Base-by-base conservation (phyloP, 805 yeast species). In the Teunomyces kruisii region DNA sequence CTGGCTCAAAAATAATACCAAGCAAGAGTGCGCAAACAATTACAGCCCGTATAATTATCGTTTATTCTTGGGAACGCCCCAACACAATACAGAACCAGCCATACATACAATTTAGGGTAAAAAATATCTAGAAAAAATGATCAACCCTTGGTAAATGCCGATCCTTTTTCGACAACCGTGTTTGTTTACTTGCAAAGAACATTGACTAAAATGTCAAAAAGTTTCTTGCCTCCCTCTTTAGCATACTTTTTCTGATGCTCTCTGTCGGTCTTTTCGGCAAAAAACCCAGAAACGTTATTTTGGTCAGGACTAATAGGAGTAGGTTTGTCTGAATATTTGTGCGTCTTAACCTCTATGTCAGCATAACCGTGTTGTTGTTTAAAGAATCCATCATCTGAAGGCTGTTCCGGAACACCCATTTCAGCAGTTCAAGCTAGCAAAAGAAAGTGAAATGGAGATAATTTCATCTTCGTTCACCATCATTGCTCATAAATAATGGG, bases 211-310 rank as follows among this genome's bases (percentile, higher is more conserved):
- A 46, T 28, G 31, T 42, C 42, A 36, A 49, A 44, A 6, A 47
- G 22, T 5, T 42, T 44, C 33, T 28, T 45, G 24, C 51, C 53
- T 4, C 53, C 54, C 39, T 45, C 49, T 44, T 64, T 64, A 22
- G 67, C 68, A 53, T 65, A 67, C 47, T 64, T 59, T 61, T 67
- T 68, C 48, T 61, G 67, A 52, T 68, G 54, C 19, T 46, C 50
- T 29, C 42, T 54, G 41, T 59, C 62, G 14, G 61, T 63, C 14
- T 68, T 58, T 33, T 53, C 48, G 32, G 52, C 47, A 39, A 67
- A 29, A 47, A 64, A 68, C 14, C 58, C 64, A 32, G 53, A 44
- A 3, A 63, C 62, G 46, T 59, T 61, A 39, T 56, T 53, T 32
- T 59, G 65, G 59, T 3, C 47, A 13, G 40, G 32, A 27, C 17